Percentiles rank a stretch among this genome's conserved stretches.
Conservation (phyloP, 2,329 filamentous ascomycete genomes). For the Xylaria sp. region DNA sequence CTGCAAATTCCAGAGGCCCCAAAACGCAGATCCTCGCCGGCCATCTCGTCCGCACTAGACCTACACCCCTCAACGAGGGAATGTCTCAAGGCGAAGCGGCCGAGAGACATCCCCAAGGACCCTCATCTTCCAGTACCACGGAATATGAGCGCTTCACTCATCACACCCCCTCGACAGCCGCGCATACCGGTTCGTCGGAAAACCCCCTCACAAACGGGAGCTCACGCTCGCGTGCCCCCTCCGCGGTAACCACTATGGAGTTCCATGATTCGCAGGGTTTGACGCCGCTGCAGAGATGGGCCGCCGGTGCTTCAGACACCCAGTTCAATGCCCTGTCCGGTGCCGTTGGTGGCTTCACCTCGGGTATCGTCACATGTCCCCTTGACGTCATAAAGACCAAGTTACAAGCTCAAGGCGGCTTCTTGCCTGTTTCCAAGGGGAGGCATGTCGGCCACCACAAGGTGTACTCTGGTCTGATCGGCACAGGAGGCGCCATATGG, state of each 20-base stretch:
- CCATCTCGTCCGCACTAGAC: constrained; percentile 32
- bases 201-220: constrained; percentile 28
- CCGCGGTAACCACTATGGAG: constrained; percentile 46
- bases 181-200: constrained; percentile 43
- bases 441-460: constrained; percentile 61
- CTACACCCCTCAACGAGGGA: constrained; percentile 43
- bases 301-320: constrained; percentile 64
- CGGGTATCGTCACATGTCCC: constrained; percentile 93
- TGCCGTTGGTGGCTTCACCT: constrained; percentile 89
- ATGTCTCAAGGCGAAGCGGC: constrained; percentile 63
- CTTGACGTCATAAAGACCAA: constrained; percentile 99
- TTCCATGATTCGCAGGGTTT: constrained; percentile 45
- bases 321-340: constrained; percentile 87
- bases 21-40: constrained; percentile 7
- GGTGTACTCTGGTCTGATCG: constrained; percentile 87
- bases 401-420: constrained; percentile 92
- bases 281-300: constrained; percentile 65
- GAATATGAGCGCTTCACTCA: constrained; percentile 52
- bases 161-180: constrained; percentile 43
- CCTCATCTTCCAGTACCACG: constrained; percentile 42
- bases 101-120: constrained; percentile 48
- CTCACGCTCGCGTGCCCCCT: constrained; percentile 30
- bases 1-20: constrained; percentile 38
- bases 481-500: constrained; percentile 88
- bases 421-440: constrained; percentile 64